phyloP scores from a whole-genome alignment of 176 grass and related monocot genomes.

The Hordeum marinum region DNA sequence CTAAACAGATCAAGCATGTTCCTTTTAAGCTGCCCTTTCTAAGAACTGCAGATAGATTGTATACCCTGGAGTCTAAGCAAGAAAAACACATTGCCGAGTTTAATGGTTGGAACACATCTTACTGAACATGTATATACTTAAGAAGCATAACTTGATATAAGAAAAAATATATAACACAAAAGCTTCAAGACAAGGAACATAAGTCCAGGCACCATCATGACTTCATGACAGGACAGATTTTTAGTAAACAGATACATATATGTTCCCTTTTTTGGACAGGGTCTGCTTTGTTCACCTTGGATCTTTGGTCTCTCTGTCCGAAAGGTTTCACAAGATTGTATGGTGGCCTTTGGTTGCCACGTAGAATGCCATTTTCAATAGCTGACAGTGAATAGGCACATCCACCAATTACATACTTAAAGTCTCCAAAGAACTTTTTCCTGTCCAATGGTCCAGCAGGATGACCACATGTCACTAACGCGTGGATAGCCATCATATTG shows the following conservation, averaged over 20 bases:
- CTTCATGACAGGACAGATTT: not conserved
- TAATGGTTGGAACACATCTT: not conserved
- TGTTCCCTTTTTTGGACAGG: conserved; percentile 10
- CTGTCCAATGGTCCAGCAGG: conserved; percentile 77
- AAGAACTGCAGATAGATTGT: not conserved
- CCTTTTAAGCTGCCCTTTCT: not conserved
- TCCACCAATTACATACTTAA: conserved; percentile 96
- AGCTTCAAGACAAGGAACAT: not conserved
- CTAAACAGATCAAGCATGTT: not conserved
- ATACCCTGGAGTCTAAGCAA: not conserved
- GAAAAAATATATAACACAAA: not conserved
- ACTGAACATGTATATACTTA: not conserved
- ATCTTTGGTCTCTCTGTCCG: conserved; percentile 66
- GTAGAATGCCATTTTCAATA: conserved; percentile 86
- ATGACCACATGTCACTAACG: conserved; percentile 62
- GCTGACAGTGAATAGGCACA: conserved; percentile 87
- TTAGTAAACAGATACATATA: conserved; percentile 9
- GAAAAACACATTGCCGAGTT: not conserved
- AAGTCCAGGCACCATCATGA: not conserved
- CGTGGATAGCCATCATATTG: conserved; percentile 96
- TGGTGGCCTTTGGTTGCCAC: conserved; percentile 83
- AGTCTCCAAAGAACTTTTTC: conserved; percentile 84
- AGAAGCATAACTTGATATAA: not conserved
- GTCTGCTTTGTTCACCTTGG: conserved; percentile 53
- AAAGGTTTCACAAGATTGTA: conserved; percentile 91